Conservation (phyloP, 495 filamentous ascomycete genomes). For the Halenospora varia region DNA sequence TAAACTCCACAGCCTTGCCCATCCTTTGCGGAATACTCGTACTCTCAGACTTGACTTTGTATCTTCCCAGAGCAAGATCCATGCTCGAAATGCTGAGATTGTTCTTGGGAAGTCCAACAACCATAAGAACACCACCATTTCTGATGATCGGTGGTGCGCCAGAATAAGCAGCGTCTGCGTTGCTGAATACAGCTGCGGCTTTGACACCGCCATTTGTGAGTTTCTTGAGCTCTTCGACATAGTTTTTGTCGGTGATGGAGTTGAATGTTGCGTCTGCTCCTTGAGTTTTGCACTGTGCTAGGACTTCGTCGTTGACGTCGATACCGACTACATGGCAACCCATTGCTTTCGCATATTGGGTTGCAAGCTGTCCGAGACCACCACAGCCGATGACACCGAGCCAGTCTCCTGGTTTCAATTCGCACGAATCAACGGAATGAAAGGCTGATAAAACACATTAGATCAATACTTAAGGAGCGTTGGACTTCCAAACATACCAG, state of each 20-base stretch:
- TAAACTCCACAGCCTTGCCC: slow-evolving; percentile 17
- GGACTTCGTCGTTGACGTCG: slow-evolving; percentile 22
- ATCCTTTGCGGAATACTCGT: slow-evolving; percentile 19
- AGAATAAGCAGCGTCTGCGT: slow-evolving; percentile 29
- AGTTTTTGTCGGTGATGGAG: slow-evolving; percentile 8
- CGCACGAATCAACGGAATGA: slow-evolving; percentile 34
- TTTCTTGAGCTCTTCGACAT: slow-evolving; percentile 7
- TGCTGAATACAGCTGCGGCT: slow-evolving; percentile 20
- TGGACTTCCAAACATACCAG: slow-evolving; percentile 9
- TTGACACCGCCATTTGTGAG: slow-evolving; percentile 11
- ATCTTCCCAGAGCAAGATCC: slow-evolving; percentile 21
- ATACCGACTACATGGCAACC: slow-evolving; percentile 13
- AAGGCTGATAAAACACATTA: slow-evolving; percentile 20
- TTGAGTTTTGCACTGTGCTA: slow-evolving; percentile 1
- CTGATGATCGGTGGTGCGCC: slow-evolving; percentile 16
- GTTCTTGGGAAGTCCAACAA: slow-evolving; percentile 35
- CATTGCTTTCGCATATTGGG: slow-evolving; percentile 18
- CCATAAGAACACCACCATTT: slow-evolving; percentile 34
- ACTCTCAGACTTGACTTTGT: slow-evolving; percentile 21
- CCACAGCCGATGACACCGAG: slow-evolving; percentile 14
- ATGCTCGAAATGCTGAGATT: slow-evolving; percentile 25
- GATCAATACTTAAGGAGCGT: not conserved
- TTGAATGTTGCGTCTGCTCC: slow-evolving; percentile 15
- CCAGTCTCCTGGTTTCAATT: slow-evolving; percentile 31
- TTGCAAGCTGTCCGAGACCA: slow-evolving; percentile 9